Base-by-base conservation (phyloP, 805 yeast species). In the Sungouiella blattae region DNA sequence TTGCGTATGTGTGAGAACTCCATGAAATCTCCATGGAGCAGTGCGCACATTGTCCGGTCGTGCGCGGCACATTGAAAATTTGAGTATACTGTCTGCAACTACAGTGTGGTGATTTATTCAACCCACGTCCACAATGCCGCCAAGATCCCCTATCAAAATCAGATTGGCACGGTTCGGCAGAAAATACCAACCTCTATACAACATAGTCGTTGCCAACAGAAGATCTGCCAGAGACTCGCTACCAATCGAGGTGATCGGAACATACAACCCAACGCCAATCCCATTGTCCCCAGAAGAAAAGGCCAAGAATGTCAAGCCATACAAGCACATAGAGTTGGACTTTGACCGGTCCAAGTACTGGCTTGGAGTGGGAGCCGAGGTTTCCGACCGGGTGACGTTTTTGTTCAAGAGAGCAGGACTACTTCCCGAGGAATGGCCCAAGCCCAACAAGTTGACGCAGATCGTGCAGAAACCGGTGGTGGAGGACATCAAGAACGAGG, bases 291-390 rank as follows among this genome's bases (percentile, higher is more conserved):
- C 80, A 15, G 75, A 69, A 42, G 87, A 84, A 52, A 66, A 64
- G 45, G 76, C 71, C 26, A 57, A 56, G 14, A 85, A 83, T 8
- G 64, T 67, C 26, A 63, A 72, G 42, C 85, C 89, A 9, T 70
- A 74, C 32, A 91, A 93, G 58, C 88, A 88, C 47, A 76, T 91
- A 26, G 75, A 80, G 47, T 66, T 93, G 24, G 98, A 93, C 57
- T 88, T 93, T 55, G 78, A 79, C 45, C 78, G 96, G 51, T 78
- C 96, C 4, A 87, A 87, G 59, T 93, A 93, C 62, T 93, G 98
- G 98, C 67, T 93, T 23, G 95, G 96, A 51, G 95, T 87, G 13
- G 98, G 98, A 9, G 98, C 98, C 1, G 95, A 86, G 57, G 95
- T 96, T 5, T 79, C 91, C 16, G 88, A 83, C 28, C 69, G 93